phyloP scores from a whole-genome alignment of 768 basidiomycete genomes.

The Holtermanniella nyarrowii region DNA sequence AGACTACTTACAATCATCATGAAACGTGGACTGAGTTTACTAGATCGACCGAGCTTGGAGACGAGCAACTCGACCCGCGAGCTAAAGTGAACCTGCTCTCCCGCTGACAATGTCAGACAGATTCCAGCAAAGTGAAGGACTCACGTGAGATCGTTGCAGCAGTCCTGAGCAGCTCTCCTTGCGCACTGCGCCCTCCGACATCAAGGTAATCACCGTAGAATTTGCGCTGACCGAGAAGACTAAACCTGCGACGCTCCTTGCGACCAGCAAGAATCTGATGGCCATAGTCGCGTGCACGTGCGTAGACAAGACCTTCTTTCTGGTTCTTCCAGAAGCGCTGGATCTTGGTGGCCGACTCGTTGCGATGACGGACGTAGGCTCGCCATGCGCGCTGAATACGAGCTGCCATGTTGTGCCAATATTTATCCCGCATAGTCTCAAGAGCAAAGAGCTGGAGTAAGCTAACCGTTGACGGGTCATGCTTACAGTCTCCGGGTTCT shows the following conservation, averaged over 20 bases:
- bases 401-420: conserved; percentile 99
- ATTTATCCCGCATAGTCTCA: conserved; percentile 96
- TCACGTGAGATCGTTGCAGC: conserved; percentile 66
- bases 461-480: background rate
- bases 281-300: conserved; percentile 84
- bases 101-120: conserved; percentile 41
- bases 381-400: conserved; percentile 94
- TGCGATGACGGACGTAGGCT: conserved; percentile 88
- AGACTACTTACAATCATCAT: conserved; percentile 63
- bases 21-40: conserved; percentile 82
- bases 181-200: conserved; percentile 60
- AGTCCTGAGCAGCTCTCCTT: conserved; percentile 63
- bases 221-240: conserved; percentile 82
- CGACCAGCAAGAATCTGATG: conserved; percentile 81
- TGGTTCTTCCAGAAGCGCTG: conserved; percentile 99
- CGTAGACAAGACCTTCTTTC: conserved; percentile 82
- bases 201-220: conserved; percentile 96
- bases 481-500: conserved; percentile 91
- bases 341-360: conserved; percentile 88
- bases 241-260: conserved; percentile 88
- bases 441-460: conserved; percentile 73
- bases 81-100: conserved; percentile 75
- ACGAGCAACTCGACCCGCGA: conserved; percentile 69
- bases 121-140: conserved; percentile 24
- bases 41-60: conserved; percentile 73